These are phyloP conservation scores for Magnaporthiopsis rhizophila DNA, from an alignment of 2,329 filamentous ascomycete genomes.

Conservation along the genomic window DNA sequence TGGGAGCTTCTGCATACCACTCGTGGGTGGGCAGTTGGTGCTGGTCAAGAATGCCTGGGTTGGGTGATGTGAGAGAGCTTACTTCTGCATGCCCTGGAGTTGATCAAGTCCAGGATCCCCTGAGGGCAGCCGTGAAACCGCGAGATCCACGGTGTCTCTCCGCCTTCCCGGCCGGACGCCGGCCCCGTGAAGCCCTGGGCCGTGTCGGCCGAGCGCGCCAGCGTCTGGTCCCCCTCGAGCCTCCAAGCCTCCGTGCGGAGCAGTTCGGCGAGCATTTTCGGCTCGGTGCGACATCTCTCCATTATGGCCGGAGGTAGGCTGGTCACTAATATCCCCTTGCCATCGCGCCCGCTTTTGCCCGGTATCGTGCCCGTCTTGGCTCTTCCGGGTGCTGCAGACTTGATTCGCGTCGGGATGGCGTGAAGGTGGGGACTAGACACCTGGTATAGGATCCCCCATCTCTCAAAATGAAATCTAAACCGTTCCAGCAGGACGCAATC, in stretches of 20 bases:
- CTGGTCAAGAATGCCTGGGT: not conserved
- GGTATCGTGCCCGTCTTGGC: not conserved
- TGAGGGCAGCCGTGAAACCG: constrained; percentile 62
- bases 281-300: constrained; percentile 68
- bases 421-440: not conserved
- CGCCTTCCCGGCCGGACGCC: not conserved
- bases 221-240: constrained; percentile 38
- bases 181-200: not conserved
- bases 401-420: no score
- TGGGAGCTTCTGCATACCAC: not conserved
- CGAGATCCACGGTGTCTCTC: constrained; percentile 43
- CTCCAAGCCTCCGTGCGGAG: constrained; percentile 69
- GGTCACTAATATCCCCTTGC: constrained; percentile 36
- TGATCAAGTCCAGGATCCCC: constrained; percentile 67
- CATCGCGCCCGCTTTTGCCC: constrained; percentile 9
- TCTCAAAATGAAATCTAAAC: constrained; percentile 48
- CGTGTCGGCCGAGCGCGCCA: not conserved
- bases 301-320: constrained; percentile 63
- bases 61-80: constrained; percentile 14
- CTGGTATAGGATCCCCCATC: constrained; percentile 70
- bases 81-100: constrained; percentile 70
- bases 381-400: no score
- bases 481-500: constrained; percentile 53
- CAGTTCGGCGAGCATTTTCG: constrained; percentile 63
- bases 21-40: not conserved